phyloP scores from a whole-genome alignment of 768 basidiomycete species.

The Mycena amicta region DNA sequence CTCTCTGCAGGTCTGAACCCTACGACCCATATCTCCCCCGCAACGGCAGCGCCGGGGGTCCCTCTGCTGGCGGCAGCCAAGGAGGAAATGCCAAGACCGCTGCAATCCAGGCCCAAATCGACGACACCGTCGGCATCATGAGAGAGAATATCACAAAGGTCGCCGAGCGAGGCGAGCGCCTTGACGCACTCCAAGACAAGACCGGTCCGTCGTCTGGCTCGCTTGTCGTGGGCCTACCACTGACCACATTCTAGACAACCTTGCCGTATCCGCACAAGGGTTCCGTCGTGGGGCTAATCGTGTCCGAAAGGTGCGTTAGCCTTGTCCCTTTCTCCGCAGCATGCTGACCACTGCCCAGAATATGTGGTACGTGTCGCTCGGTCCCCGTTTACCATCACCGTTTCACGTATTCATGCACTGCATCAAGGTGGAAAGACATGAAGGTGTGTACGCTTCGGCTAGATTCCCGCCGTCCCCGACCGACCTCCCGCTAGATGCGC shows the following conservation, averaged over 20 bases:
- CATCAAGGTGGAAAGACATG: conserved; percentile 93
- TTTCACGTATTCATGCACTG: conserved; percentile 7
- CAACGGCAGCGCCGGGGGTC: conserved; percentile 65
- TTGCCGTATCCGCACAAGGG: conserved; percentile 98
- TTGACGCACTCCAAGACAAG: conserved; percentile 96
- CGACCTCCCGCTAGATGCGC: conserved; percentile 70
- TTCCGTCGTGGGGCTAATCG: conserved; percentile 97
- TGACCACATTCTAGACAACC: conserved; percentile 65
- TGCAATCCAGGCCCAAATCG: conserved; percentile 95
- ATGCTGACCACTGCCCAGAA: conserved; percentile 49
- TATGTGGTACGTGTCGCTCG: conserved; percentile 72
- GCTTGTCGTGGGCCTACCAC: conserved; percentile 7
- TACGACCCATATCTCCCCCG: conserved; percentile 98
- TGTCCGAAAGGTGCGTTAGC: conserved; percentile 88
- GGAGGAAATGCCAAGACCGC: conserved; percentile 83
- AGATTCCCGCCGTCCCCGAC: conserved; percentile 10
- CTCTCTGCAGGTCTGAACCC: conserved; percentile 82
- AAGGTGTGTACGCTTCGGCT: conserved; percentile 55
- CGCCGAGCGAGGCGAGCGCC: conserved; percentile 90
- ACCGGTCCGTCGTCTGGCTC: conserved; percentile 60
- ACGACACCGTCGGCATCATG: conserved; percentile 97
- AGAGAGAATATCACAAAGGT: conserved; percentile 96
- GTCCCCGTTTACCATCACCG: conserved; percentile 12
- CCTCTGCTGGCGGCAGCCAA: conserved; percentile 48
- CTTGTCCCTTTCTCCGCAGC: background rate